phyloP scores from a whole-genome alignment of 2,329 filamentous ascomycete species.

The Plectosphaerella plurivora region DNA sequence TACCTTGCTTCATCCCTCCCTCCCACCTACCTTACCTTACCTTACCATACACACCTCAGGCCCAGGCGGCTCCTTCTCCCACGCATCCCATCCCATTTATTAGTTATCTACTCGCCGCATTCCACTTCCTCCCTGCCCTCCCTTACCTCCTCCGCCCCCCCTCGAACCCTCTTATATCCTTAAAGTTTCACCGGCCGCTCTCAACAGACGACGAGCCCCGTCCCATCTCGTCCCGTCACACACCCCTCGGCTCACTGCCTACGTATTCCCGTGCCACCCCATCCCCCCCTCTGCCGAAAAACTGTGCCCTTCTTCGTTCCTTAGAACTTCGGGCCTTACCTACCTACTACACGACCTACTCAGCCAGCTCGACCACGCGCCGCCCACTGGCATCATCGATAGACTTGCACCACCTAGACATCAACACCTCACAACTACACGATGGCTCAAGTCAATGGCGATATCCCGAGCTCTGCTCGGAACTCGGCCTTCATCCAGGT shows the following conservation, averaged over 20 bases:
- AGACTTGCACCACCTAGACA: background rate
- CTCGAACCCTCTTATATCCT: background rate
- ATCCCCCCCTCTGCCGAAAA: background rate
- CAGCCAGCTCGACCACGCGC: background rate
- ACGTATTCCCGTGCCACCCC: too few relatives aligned
- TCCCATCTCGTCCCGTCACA: background rate
- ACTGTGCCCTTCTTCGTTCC: background rate
- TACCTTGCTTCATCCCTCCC: constrained; percentile 4
- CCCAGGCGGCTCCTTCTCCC: background rate
- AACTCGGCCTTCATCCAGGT: constrained; percentile 48
- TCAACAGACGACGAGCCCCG: background rate
- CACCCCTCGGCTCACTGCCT: background rate
- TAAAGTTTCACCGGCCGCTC: constrained; percentile 1
- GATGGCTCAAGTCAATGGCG: constrained; percentile 48
- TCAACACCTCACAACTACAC: constrained; percentile 9
- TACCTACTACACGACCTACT: background rate
- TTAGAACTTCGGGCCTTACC: background rate
- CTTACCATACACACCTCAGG: background rate
- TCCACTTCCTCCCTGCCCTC: constrained; percentile 3
- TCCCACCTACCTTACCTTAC: background rate
- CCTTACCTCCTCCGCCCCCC: background rate
- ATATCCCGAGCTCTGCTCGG: constrained; percentile 35
- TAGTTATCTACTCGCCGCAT: background rate
- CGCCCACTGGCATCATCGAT: background rate
- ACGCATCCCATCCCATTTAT: background rate